Evolutionary conservation across 2,329 filamentous ascomycete genomes (phyloP).

Genomic region (Ophiocordyceps camponoti-floridani): DNA sequence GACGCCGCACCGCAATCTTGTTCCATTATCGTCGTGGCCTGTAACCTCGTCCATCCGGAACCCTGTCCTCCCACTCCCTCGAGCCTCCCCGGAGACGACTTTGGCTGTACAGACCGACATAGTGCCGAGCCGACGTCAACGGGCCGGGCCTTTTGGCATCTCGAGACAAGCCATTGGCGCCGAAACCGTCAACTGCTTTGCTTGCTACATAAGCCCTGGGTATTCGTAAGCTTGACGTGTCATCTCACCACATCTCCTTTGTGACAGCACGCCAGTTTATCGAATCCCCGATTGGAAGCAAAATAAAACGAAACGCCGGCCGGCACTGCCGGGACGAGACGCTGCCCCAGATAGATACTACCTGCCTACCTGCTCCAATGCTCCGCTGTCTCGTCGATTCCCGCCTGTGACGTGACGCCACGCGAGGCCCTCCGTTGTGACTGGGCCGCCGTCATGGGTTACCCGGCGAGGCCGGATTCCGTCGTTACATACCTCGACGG

Average conservation of each 20-base stretch:
- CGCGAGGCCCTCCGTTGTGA: background rate
- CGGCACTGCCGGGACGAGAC: too few relatives aligned
- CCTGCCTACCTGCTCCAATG: background rate
- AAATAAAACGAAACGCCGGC: too few relatives aligned
- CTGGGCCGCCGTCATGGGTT: background rate
- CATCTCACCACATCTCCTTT: conserved; percentile 2
- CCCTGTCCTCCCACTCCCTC: background rate
- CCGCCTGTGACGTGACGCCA: background rate
- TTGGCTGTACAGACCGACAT: too few relatives aligned
- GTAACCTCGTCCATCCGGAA: background rate
- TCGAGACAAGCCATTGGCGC: too few relatives aligned
- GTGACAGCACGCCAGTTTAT: conserved; percentile 3
- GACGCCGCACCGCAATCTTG: background rate
- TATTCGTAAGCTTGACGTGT: conserved; percentile 3
- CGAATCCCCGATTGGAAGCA: background rate
- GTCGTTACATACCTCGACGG: background rate
- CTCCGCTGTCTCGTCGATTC: background rate
- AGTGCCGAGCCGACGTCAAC: background rate
- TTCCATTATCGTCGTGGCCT: background rate
- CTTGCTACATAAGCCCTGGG: background rate
- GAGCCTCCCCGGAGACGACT: background rate
- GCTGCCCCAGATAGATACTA: background rate
- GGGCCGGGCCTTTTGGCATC: background rate
- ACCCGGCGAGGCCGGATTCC: background rate
- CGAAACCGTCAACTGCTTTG: background rate